Evolutionary conservation across 768 basidiomycete genomes (phyloP).

Genomic region (Infundibulicybe gibba): DNA sequence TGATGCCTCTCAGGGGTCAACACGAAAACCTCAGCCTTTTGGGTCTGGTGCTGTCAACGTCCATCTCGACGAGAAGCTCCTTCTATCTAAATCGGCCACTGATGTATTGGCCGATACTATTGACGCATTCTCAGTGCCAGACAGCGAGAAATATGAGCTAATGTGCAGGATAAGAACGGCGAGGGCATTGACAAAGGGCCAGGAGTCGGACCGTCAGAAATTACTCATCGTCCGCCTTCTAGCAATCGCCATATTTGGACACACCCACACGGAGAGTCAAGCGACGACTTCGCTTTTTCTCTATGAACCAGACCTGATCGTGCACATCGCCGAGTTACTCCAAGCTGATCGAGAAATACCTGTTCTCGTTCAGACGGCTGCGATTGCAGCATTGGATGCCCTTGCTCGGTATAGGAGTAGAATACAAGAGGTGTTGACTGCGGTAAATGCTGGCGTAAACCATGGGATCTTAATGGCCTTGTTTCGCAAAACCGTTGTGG

Average conservation of each 20-base stretch:
- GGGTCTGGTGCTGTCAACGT: constrained; percentile 54
- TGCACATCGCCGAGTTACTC: constrained; percentile 85
- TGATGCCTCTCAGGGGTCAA: constrained; percentile 39
- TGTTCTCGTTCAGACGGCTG: constrained; percentile 73
- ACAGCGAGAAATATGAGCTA: constrained; percentile 84
- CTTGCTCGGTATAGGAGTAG: constrained; percentile 81
- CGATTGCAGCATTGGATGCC: constrained; percentile 88
- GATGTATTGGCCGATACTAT: constrained; percentile 73
- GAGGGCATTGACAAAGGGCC: constrained; percentile 57
- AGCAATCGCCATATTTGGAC: constrained; percentile 88
- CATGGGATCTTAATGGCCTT: constrained; percentile 93
- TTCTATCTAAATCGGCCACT: constrained; percentile 64
- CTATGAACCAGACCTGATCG: constrained; percentile 90
- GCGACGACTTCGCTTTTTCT: constrained; percentile 83
- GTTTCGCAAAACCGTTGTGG: constrained; percentile 74
- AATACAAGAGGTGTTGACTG: constrained; percentile 82
- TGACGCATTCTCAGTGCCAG: constrained; percentile 65
- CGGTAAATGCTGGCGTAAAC: constrained; percentile 93
- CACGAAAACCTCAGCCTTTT: constrained; percentile 40
- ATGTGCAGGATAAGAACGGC: constrained; percentile 83
- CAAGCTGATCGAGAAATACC: constrained; percentile 75
- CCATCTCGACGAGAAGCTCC: constrained; percentile 57
- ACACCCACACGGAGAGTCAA: constrained; percentile 77
- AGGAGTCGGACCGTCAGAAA: constrained; percentile 67
- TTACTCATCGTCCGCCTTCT: constrained; percentile 79